A percentile compares a stretch with the other conserved stretches of the same genome.
phyloP scores from a whole-genome alignment of 2,329 filamentous ascomycete genomes.

The Nigrospora oryzae region DNA sequence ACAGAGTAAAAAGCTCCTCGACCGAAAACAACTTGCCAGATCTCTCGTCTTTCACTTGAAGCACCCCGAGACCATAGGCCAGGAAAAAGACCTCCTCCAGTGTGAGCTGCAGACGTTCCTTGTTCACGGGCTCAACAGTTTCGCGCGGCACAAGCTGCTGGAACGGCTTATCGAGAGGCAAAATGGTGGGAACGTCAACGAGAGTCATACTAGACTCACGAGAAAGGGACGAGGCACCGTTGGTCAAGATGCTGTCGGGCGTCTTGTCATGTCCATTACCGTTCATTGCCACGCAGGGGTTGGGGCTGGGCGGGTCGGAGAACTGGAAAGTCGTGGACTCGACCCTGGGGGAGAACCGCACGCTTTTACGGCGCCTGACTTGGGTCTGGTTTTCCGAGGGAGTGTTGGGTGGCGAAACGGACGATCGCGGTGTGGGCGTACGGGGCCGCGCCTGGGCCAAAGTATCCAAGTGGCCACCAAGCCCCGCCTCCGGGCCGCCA shows the following conservation, averaged over 20 bases:
- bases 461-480: background rate
- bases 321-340: slow-evolving; percentile 53
- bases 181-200: background rate
- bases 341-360: slow-evolving; percentile 61
- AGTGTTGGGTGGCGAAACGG: slow-evolving; percentile 6
- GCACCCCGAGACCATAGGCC: slow-evolving; percentile 66
- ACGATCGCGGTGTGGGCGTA: background rate
- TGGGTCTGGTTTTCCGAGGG: slow-evolving; percentile 3
- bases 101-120: slow-evolving; percentile 86
- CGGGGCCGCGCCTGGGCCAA: background rate
- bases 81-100: slow-evolving; percentile 91
- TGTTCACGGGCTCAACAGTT: slow-evolving; percentile 18
- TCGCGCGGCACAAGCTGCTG: background rate
- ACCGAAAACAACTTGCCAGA: slow-evolving; percentile 38
- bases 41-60: slow-evolving; percentile 50
- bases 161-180: background rate
- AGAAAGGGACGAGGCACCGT: slow-evolving; percentile 6
- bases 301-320: slow-evolving; percentile 42
- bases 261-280: slow-evolving; percentile 8
- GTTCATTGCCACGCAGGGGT: slow-evolving; percentile 16
- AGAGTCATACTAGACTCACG: background rate
- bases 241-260: slow-evolving; percentile 8
- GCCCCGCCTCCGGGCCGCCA: background rate
- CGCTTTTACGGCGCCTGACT: slow-evolving; percentile 49
- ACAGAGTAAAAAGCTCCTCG: slow-evolving; percentile 54